Base-by-base conservation (phyloP, 345 rosid species). In the Salix udensis region DNA sequence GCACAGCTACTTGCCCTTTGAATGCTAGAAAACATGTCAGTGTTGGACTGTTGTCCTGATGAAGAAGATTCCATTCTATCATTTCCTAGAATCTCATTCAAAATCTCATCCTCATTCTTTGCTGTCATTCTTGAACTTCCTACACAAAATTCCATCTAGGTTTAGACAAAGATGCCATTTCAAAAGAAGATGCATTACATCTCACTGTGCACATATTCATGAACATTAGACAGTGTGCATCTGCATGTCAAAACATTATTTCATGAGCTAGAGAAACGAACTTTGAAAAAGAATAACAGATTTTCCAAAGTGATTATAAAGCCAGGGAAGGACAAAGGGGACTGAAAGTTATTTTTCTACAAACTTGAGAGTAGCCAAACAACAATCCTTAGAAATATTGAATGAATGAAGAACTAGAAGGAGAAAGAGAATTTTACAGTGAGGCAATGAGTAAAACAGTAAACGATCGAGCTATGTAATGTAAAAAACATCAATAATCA, bases 61-160 rank as follows among this genome's bases (percentile, higher is more conserved):
- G 90, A 89, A 77, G 87, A 84, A 48, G 91, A 82, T 72, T 81
- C 91, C 81, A 78, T 88, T 72, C 74, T 85, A 77, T 89, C 92
- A 81, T 84, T 80, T 3, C 90, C 89, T 21, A 92, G 82, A 88
- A 94, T 85, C 88, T 90, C 86, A 66, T 81, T 86, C 74, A 92
- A 80, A 82, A 88, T 76, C 76, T 88, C 97, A 79, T 94, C 93
- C 80, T 92, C 95, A 71, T 79, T 44, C 79, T 84, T 91, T 46
- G 75, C 5, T 0, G 68, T 71, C 40, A 64, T 72, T 84, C 81
- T 90, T 18, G 90, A 89, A 82, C 85, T 82, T 72, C 94, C 94
- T 87, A 78, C 78, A 86, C 62, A 53, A 73, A 76, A 48, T 12
- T 76, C 26, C 55, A 67, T 15, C 23, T 67, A 28, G 9, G 37